Percentiles rank a stretch among this genome's conserved stretches.
Evolutionary conservation across 805 yeast genomes (phyloP).

Genomic region (Cyberlindnera meyerae): DNA sequence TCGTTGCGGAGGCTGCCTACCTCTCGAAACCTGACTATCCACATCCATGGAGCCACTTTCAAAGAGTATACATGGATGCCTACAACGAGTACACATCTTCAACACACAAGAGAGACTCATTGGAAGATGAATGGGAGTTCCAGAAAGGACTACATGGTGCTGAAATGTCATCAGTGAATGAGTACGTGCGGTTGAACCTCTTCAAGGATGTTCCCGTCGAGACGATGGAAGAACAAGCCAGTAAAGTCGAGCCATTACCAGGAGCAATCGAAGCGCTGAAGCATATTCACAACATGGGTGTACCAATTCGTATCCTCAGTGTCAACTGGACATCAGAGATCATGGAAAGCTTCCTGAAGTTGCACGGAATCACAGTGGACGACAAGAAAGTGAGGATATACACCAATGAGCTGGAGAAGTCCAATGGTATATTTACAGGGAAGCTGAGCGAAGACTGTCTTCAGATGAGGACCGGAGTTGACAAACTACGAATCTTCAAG

Average conservation of each 20-base stretch:
- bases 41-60: conserved; percentile 40
- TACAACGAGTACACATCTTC: conserved; percentile 29
- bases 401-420: conserved; percentile 48
- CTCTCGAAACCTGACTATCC: conserved; percentile 31
- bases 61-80: conserved; percentile 36
- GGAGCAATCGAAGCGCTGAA: conserved; percentile 27
- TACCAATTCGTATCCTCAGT: conserved; percentile 45
- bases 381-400: conserved; percentile 29
- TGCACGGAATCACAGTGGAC: conserved; percentile 20
- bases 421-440: conserved; percentile 13
- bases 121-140: conserved; percentile 39
- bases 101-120: conserved; percentile 29
- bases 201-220: conserved; percentile 38
- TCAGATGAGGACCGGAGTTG: conserved; percentile 48
- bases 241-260: conserved; percentile 32
- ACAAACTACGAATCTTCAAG: conserved; percentile 35
- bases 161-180: conserved; percentile 45
- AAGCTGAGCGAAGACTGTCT: too few species aligned
- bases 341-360: conserved; percentile 32
- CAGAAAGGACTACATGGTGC: conserved; percentile 41
- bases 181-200: conserved; percentile 32
- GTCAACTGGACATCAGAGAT: conserved; percentile 57
- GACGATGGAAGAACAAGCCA: conserved; percentile 33
- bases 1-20: conserved; percentile 48
- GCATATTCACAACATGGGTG: conserved; percentile 5